Evolutionary conservation across 495 filamentous ascomycete species (phyloP).

Genomic region (Stereocaulon alpinum): DNA sequence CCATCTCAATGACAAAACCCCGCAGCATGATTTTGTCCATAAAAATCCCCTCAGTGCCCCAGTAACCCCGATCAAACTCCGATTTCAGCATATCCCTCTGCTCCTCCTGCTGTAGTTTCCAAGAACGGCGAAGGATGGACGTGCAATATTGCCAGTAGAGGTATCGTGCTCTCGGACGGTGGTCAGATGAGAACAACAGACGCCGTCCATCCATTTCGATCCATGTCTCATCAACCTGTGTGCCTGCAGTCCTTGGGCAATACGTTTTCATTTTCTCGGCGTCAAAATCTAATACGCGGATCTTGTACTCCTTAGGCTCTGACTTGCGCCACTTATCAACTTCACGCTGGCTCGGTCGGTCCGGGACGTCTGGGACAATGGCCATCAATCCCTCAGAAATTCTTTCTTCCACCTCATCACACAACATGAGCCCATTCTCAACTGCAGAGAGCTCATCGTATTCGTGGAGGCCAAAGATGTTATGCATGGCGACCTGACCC

Average conservation of each 20-base stretch:
- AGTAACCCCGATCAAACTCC: slow-evolving; percentile 15
- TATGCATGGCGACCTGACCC: slow-evolving; percentile 18
- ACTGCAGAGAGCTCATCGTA: slow-evolving; percentile 14
- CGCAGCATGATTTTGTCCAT: slow-evolving; percentile 20
- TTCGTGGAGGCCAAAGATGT: slow-evolving; percentile 13
- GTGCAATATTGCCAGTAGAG: slow-evolving; percentile 25
- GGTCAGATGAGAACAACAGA: slow-evolving; percentile 12
- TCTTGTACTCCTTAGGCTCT: slow-evolving; percentile 15
- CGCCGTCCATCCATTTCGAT: slow-evolving; percentile 18
- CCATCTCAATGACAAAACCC: slow-evolving; percentile 17
- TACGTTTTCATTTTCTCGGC: background rate
- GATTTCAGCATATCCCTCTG: background rate
- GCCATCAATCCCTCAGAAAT: slow-evolving; percentile 18
- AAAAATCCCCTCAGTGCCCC: slow-evolving; percentile 21
- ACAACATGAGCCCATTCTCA: slow-evolving; percentile 16
- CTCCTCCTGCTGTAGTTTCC: slow-evolving; percentile 5
- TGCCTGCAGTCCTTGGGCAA: background rate
- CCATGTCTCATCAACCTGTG: background rate
- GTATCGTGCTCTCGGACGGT: slow-evolving; percentile 21
- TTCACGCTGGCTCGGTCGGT: slow-evolving; percentile 1
- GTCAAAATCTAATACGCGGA: slow-evolving; percentile 16
- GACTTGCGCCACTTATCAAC: slow-evolving; percentile 7
- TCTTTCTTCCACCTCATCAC: slow-evolving; percentile 4
- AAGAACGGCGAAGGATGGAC: slow-evolving; percentile 15
- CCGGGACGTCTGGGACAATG: slow-evolving; percentile 20